Evolutionary conservation across 2,329 filamentous ascomycete species (phyloP).

Genomic region (Botrytis paeoniae): DNA sequence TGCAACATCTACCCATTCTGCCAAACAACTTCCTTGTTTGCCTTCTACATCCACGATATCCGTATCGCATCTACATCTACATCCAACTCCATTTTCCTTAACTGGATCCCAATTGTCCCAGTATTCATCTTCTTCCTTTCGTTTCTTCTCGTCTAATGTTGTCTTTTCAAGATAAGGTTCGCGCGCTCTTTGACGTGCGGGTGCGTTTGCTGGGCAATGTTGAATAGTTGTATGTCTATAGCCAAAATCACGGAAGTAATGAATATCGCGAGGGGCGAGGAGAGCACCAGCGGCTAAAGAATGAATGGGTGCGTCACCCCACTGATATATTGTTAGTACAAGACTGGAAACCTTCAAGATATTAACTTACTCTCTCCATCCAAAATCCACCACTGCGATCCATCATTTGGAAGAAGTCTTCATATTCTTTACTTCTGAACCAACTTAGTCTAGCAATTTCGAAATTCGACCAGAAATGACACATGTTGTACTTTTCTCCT

Average conservation of each 20-base stretch:
- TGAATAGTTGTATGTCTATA: constrained; percentile 99
- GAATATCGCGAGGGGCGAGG: constrained; percentile 76
- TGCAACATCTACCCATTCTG: constrained; percentile 96
- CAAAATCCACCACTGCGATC: constrained; percentile 96
- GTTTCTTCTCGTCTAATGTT: constrained; percentile 75
- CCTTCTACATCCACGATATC: constrained; percentile 97
- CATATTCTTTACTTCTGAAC: constrained; percentile 96
- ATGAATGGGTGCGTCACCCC: constrained; percentile 98
- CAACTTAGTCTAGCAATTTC: constrained; percentile 93
- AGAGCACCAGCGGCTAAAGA: constrained; percentile 91
- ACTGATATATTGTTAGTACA: constrained; percentile 51
- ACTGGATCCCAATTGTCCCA: constrained; percentile 85
- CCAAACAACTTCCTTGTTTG: constrained; percentile 91
- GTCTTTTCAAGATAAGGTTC: constrained; percentile 79
- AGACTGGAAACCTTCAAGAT: constrained; percentile 5
- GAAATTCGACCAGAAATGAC: constrained; percentile 99
- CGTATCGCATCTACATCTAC: constrained; percentile 92
- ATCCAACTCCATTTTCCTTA: constrained; percentile 95
- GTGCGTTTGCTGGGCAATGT: constrained; percentile 95
- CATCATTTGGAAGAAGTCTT: constrained; percentile 99
- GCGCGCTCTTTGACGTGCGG: constrained; percentile 77
- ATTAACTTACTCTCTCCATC: constrained; percentile 82
- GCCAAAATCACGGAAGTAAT: constrained; percentile 98
- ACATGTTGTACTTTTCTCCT: constrained; percentile 99
- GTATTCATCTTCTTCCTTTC: constrained; percentile 90